These are phyloP conservation scores for Paracamarosporium sp. DNA, from an alignment of 2,329 filamentous ascomycete species.

Conservation along the genomic window DNA sequence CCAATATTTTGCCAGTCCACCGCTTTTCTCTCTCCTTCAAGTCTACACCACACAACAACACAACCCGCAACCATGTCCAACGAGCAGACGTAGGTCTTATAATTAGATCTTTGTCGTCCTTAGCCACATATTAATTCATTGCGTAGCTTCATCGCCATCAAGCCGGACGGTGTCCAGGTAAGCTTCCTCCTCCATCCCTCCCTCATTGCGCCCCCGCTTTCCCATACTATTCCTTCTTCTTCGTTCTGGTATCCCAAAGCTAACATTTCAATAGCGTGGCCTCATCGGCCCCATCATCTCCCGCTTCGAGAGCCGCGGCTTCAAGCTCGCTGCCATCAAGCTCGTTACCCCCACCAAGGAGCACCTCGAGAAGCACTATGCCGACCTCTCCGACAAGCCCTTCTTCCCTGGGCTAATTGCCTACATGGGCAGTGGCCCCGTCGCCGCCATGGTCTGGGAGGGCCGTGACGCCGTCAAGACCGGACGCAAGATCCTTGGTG, in stretches of 20 bases:
- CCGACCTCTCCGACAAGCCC: conserved; percentile 88
- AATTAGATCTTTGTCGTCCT: conserved; percentile 16
- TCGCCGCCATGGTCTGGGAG: conserved; percentile 99
- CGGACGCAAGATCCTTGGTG: conserved; percentile 93
- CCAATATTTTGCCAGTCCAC: conserved; percentile 36
- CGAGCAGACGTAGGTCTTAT: conserved; percentile 81
- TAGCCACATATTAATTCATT: conserved; percentile 37
- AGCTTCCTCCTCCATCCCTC: no score
- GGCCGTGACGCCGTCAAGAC: conserved; percentile 99
- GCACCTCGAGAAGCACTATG: conserved; percentile 98
- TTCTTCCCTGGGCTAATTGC: conserved; percentile 95
- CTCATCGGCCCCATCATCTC: conserved; percentile 97
- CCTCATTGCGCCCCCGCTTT: background rate
- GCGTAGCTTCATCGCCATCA: conserved; percentile 97
- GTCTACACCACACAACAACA: conserved; percentile 25
- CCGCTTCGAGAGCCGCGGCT: conserved; percentile 98
- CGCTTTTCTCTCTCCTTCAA: conserved; percentile 21
- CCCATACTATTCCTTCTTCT: background rate
- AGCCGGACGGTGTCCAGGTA: conserved; percentile 99
- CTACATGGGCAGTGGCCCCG: conserved; percentile 97
- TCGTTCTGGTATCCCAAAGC: background rate
- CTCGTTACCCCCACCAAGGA: conserved; percentile 85
- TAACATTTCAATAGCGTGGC: conserved; percentile 72
- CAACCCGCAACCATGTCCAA: conserved; percentile 59
- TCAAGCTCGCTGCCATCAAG: conserved; percentile 99